Percentiles rank a stretch among this genome's conserved stretches.
Conservation (phyloP, 176 grass and related monocot genomes). For the Ensete ventricosum region DNA sequence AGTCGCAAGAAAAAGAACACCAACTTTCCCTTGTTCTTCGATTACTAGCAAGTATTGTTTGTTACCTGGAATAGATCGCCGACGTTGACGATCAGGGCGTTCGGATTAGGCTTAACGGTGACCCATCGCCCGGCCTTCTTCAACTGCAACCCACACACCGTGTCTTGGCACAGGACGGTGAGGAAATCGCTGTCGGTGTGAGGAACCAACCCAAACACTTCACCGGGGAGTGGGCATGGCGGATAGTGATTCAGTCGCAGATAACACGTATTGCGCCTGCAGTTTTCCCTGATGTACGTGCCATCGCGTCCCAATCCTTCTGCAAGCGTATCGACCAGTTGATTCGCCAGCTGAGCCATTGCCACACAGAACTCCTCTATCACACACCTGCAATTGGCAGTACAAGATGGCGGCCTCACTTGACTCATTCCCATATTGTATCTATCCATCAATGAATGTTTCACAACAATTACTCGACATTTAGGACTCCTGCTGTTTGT, state of each 20-base stretch:
- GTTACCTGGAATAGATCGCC: constrained; percentile 89
- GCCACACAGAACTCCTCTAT: constrained; percentile 40
- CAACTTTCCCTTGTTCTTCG: neutral
- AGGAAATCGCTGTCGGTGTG: constrained; percentile 96
- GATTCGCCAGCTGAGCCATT: constrained; percentile 48
- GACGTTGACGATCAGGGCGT: constrained; percentile 77
- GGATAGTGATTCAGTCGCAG: constrained; percentile 86
- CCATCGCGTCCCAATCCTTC: constrained; percentile 28
- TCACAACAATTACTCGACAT: no score
- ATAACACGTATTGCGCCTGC: constrained; percentile 64
- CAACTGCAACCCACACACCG: constrained; percentile 56
- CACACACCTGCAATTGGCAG: constrained; percentile 35
- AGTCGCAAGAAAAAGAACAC: neutral
- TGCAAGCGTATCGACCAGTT: constrained; percentile 48
- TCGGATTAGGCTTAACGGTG: constrained; percentile 63
- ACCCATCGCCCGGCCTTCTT: constrained; percentile 58
- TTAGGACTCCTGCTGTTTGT: no score
- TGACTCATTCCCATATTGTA: neutral
- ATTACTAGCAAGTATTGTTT: neutral
- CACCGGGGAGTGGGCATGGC: constrained; percentile 45
- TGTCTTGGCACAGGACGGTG: constrained; percentile 65
- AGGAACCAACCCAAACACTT: constrained; percentile 65
- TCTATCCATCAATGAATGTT: no score
- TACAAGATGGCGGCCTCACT: neutral
- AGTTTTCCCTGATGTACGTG: constrained; percentile 41